Percentiles rank a stretch among this genome's conserved stretches.
These are phyloP conservation scores for Diphasiastrum complanatum DNA, from an alignment of 83 land plant genomes.

Conservation along the genomic window DNA sequence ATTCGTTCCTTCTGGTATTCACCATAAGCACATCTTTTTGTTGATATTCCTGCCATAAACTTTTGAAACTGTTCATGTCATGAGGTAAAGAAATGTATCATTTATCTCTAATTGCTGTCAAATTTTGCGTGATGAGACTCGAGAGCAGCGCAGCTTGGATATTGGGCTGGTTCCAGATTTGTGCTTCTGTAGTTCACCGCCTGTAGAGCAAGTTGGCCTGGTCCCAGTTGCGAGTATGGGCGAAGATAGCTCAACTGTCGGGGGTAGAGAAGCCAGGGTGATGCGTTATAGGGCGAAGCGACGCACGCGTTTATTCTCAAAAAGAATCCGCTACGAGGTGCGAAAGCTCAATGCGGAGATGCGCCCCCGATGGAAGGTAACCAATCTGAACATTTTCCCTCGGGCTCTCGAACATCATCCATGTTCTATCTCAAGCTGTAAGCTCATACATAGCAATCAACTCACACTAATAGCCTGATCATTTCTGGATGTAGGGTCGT, in stretches of 20 bases:
- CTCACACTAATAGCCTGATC: neutral
- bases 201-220: neutral
- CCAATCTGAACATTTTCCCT: neutral
- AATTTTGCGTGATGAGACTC: neutral
- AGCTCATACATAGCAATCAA: neutral
- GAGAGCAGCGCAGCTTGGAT: constrained; percentile 3
- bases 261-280: constrained; percentile 63
- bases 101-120: neutral
- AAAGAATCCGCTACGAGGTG: constrained; percentile 76
- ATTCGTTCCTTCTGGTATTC: too few species aligned
- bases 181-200: neutral
- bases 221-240: constrained; percentile 7
- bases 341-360: constrained; percentile 77
- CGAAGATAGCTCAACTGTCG: neutral
- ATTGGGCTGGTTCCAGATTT: constrained; percentile 7
- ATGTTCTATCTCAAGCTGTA: neutral
- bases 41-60: too few species aligned
- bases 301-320: constrained; percentile 68
- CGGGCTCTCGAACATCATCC: too few species aligned
- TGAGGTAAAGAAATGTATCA: too few species aligned
- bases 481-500: constrained; percentile 22
- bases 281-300: constrained; percentile 73
- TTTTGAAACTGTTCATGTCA: too few species aligned
- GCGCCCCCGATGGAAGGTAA: constrained; percentile 75
- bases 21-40: too few species aligned